Base-by-base conservation (phyloP, 2,329 filamentous ascomycete species). In the Westerdykella aurantiaca region DNA sequence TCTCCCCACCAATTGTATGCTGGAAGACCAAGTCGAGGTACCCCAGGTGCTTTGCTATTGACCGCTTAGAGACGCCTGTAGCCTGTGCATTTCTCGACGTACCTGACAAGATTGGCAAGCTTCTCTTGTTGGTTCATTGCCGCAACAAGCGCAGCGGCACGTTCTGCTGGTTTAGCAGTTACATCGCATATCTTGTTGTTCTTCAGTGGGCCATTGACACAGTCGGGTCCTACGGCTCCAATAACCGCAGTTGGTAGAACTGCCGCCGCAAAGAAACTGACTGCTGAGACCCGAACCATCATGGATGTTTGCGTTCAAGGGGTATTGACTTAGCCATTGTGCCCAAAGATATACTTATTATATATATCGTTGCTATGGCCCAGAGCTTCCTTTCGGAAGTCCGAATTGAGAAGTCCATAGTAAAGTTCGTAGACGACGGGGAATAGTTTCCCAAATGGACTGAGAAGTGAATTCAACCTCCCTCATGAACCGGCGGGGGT, bases 1-100 rank as follows among this genome's bases (percentile, higher is more conserved):
- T 81, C 78, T 35, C 67, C 75, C 81, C 80, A 61, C 57, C 57
- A 60, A 17, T 49, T 69, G 51, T 85, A 85, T 0, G 72, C 59
- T 0, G 76, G 74, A 0, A 83, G 64, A 5, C 79, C 79, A 0
- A 84, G 69, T 22, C 79, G 68, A 1, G 75, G 67, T 6, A 77
- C 74, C 0, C 79, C 80, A 0, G 72, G 69, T 11, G 65, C 67
- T 13, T 66, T 68, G 42, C 69, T 73, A 12, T 56, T 53, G 2
- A 62, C 49, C 1, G 52, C 57, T 37, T 60, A 64, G 0, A 61
- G 53, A 17, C 55, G 48, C 17, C 60, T 51, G 0, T 61, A 45
- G 18, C 52, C 53, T 23, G 42, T 57, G n/a, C 57, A 68, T 44
- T 77, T 73, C 52, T n/a, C 38, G 31, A 44, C 55, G 11, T 45